A percentile compares a stretch with the other conserved stretches of the same genome.
phyloP scores from a whole-genome alignment of 371 early-diverging fungal species.

The Mortierella sp. region DNA sequence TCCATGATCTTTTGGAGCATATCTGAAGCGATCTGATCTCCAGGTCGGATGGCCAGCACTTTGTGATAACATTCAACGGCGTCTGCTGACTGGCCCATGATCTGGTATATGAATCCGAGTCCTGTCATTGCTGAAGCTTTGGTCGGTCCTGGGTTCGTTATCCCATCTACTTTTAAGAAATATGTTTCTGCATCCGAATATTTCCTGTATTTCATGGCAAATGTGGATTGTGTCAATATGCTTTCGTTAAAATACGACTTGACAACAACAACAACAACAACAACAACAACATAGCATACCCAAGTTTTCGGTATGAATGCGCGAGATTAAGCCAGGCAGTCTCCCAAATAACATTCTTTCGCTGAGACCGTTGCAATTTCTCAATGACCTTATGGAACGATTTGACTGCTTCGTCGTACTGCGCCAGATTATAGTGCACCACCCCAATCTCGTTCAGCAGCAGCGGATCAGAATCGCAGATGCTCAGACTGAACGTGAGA shows the following conservation, averaged over 20 bases:
- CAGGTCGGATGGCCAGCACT: constrained; percentile 51
- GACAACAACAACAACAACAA: no score
- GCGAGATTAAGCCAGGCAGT: constrained; percentile 78
- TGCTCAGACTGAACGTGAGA: constrained; percentile 61
- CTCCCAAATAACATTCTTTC: constrained; percentile 65
- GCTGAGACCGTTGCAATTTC: constrained; percentile 61
- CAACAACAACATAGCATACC: constrained; percentile 50
- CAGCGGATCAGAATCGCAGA: constrained; percentile 73
- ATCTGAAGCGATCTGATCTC: constrained; percentile 37
- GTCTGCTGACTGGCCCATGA: constrained; percentile 58
- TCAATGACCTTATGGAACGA: constrained; percentile 66
- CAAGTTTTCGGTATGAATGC: constrained; percentile 72
- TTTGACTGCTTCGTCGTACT: constrained; percentile 67
- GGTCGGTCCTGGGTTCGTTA: constrained; percentile 52
- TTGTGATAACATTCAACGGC: constrained; percentile 70
- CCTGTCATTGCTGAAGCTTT: constrained; percentile 39
- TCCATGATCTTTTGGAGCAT: constrained; percentile 43
- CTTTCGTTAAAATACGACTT: no score
- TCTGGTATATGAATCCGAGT: constrained; percentile 69
- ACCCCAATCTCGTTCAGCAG: constrained; percentile 79
- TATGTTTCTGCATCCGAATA: constrained; percentile 63
- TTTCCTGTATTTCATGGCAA: constrained; percentile 46
- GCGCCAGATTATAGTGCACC: constrained; percentile 64
- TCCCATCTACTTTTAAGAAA: constrained; percentile 62
- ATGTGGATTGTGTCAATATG: background rate